Conservation (phyloP, 2,329 filamentous ascomycete species). For the Fusarium hostae region DNA sequence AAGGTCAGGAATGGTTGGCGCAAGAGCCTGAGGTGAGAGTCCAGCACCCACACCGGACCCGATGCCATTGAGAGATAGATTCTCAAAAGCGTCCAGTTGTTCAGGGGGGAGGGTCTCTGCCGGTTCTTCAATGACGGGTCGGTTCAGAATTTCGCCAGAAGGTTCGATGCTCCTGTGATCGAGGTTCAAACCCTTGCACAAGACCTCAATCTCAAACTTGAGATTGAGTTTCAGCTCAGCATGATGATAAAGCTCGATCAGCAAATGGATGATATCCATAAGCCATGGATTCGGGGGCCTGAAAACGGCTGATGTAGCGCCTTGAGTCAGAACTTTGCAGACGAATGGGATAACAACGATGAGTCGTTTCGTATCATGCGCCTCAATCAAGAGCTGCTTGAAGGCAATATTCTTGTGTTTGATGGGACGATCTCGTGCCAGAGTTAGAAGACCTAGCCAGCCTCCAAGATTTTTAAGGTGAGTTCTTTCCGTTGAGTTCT, state of each 20-base stretch:
- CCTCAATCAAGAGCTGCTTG: constrained; percentile 93
- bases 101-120: constrained; percentile 71
- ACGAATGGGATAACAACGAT: constrained; percentile 96
- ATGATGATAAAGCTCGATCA: constrained; percentile 93
- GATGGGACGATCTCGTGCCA: constrained; percentile 94
- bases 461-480: constrained; percentile 93
- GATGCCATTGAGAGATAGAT: constrained; percentile 80
- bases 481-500: constrained; percentile 83
- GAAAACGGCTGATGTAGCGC: constrained; percentile 86
- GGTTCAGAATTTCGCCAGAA: constrained; percentile 84
- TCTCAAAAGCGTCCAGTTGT: constrained; percentile 83
- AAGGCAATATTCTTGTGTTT: constrained; percentile 97
- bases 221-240: constrained; percentile 95
- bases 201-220: constrained; percentile 98
- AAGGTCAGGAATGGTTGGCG: constrained; percentile 85
- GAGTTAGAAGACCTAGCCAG: constrained; percentile 93
- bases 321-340: constrained; percentile 92
- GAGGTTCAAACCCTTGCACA: constrained; percentile 92
- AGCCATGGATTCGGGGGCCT: constrained; percentile 96
- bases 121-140: constrained; percentile 72
- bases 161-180: constrained; percentile 93
- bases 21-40: constrained; percentile 80
- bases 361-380: constrained; percentile 89
- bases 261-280: constrained; percentile 91
- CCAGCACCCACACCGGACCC: constrained; percentile 75